Percentiles rank a stretch among this genome's conserved stretches.
Evolutionary conservation across 2,329 filamentous ascomycete species (phyloP).

Genomic region (Neofusicoccum kwambonambiense): DNA sequence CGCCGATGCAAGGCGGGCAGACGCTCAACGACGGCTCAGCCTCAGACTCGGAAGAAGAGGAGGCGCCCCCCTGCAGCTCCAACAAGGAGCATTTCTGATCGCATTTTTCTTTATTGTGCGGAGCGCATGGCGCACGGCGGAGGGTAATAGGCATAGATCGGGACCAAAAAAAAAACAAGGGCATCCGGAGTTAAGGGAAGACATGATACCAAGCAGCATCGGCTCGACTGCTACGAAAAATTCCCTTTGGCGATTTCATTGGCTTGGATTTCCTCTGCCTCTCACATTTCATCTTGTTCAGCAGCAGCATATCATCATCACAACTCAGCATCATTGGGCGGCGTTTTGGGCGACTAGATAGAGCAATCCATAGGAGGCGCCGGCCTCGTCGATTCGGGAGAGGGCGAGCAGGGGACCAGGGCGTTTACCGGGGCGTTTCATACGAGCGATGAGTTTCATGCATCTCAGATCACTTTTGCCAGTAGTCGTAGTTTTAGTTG

Average conservation of each 20-base stretch:
- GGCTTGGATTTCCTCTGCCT: background rate
- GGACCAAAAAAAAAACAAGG: conserved; percentile 11
- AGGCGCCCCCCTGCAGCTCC: background rate
- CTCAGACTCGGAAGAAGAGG: conserved; percentile 1
- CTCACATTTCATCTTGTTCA: background rate
- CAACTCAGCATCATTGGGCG: conserved; percentile 19
- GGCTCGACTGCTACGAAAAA: conserved; percentile 17
- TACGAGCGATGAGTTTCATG: conserved; percentile 17
- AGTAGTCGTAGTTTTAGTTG: conserved; percentile 14
- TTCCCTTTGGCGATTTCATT: conserved; percentile 15
- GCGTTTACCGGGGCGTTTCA: conserved; percentile 7
- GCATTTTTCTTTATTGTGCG: conserved; percentile 6
- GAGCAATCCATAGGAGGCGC: conserved; percentile 15
- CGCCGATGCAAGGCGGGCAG: conserved; percentile 13
- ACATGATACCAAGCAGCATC: conserved; percentile 18
- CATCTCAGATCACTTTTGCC: background rate
- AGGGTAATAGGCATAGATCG: conserved; percentile 12
- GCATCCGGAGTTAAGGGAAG: conserved; percentile 15
- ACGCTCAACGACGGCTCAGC: conserved; percentile 12
- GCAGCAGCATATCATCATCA: conserved; percentile 1
- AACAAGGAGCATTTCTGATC: conserved; percentile 14
- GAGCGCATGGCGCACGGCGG: background rate
- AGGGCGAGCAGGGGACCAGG: background rate
- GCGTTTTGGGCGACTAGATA: conserved; percentile 20
- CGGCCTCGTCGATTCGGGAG: background rate